Base-by-base conservation (phyloP, 176 grass and related monocot genomes). In the Rhynchospora breviuscula region DNA sequence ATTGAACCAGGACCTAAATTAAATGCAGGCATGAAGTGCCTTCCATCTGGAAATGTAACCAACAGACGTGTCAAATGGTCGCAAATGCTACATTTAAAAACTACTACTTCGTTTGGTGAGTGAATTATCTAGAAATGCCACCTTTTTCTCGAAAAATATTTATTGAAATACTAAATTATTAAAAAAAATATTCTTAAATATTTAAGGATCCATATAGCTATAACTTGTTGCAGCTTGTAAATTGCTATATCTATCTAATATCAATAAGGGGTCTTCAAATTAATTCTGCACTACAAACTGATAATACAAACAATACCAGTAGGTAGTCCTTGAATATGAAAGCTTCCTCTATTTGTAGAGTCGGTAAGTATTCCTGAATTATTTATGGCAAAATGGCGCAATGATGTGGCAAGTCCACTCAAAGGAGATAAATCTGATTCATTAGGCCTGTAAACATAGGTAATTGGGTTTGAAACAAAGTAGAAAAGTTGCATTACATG, bases 1-100 rank as follows among this genome's bases (percentile, higher is more conserved):
- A 84, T 90, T 73, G 92, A 89, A 81, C 86, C 88, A 51, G 88
- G 89, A 86, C 90, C 19, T 84, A 88, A 69, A 89, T 85, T 90
- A 90, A 88, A 84, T 87, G 70, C 22, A 81, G 89, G 85, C 71
- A 87, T 85, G 86, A 92, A 93, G 21, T 70, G 87, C 63, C 84
- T 86, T 84, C 82, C 85, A 85, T 95, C 96, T 95, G 86, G 66
- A 74, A 86, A 56, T 52, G 6, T 54, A 77, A 56, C 21, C 13
- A 49, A 56, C 13, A 33, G 7, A 77, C 73, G 7, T 77, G 73
- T 77, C 73, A 77, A 77, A 54, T 54, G 25, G 13, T 77, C 23
- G 13, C 31, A 77, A 76, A 76, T 54, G 49, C 33, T 70, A 46
- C 49, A 31, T 56, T 31, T 54, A 23, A 31, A 31, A 14, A 77